These are phyloP conservation scores for Luffa acutangula DNA, from an alignment of 306 rosid genomes.

Conservation along the genomic window DNA sequence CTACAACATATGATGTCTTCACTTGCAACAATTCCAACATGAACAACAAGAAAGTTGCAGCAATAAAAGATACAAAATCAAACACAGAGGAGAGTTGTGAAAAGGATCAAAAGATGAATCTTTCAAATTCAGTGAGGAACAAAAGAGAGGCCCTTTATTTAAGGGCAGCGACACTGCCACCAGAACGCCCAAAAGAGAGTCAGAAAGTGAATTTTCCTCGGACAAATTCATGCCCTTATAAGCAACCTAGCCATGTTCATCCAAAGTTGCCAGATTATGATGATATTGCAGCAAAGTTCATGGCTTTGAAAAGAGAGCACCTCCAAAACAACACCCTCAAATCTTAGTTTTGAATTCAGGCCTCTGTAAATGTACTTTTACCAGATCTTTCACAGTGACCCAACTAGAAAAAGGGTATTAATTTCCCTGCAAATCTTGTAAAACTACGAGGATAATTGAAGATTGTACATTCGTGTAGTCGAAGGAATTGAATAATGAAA, in stretches of 20 bases:
- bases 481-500: neutral
- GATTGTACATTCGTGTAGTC: neutral
- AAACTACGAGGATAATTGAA: neutral
- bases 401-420: neutral
- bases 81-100: neutral
- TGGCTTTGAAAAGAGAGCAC: slow-evolving; percentile 46
- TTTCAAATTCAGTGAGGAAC: neutral
- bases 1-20: slow-evolving; percentile 20
- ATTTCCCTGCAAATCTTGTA: neutral
- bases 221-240: slow-evolving; percentile 44
- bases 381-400: neutral
- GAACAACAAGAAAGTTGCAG: slow-evolving; percentile 13
- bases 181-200: slow-evolving; percentile 21
- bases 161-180: slow-evolving; percentile 57
- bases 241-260: slow-evolving; percentile 55
- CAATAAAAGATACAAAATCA: neutral
- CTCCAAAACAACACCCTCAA: slow-evolving; percentile 14
- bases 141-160: slow-evolving; percentile 20
- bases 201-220: slow-evolving; percentile 29
- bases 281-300: slow-evolving; percentile 49
- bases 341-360: neutral
- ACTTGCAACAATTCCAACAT: slow-evolving; percentile 14
- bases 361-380: neutral
- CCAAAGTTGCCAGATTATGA: slow-evolving; percentile 73
- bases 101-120: neutral